These are phyloP conservation scores for Syzygium jambos DNA, from an alignment of 345 rosid species.

Conservation along the genomic window DNA sequence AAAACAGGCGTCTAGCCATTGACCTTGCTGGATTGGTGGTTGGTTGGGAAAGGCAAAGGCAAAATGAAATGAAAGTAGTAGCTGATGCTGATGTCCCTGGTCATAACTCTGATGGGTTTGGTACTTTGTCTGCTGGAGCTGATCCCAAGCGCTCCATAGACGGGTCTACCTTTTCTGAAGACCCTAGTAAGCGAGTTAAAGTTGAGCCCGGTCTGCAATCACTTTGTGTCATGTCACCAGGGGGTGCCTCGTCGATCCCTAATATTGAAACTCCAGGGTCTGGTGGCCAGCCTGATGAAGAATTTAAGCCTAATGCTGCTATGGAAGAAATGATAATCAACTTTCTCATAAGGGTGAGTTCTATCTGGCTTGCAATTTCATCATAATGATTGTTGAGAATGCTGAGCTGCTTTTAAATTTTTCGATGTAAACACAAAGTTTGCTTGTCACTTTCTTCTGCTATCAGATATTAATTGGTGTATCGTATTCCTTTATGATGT, in stretches of 20 bases:
- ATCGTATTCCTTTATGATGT: background rate
- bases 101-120: slow-evolving; percentile 51
- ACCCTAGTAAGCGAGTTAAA: slow-evolving; percentile 75
- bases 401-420: slow-evolving; percentile 1
- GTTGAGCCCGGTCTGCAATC: slow-evolving; percentile 97
- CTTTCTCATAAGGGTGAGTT: slow-evolving; percentile 90
- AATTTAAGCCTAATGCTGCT: slow-evolving; percentile 98
- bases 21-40: slow-evolving; percentile 99
- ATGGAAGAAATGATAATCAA: slow-evolving; percentile 99
- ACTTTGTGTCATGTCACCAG: slow-evolving; percentile 91
- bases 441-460: background rate
- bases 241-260: slow-evolving; percentile 79
- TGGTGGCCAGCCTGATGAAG: slow-evolving; percentile 95
- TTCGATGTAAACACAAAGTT: background rate
- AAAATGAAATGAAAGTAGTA: slow-evolving; percentile 70
- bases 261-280: slow-evolving; percentile 95
- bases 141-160: slow-evolving; percentile 76
- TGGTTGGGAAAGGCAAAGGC: slow-evolving; percentile 97
- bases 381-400: background rate
- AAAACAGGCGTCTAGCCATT: slow-evolving; percentile 95
- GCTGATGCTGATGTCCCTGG: slow-evolving; percentile 58
- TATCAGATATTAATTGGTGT: background rate
- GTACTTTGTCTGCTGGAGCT: slow-evolving; percentile 33
- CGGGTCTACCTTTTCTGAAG: slow-evolving; percentile 75
- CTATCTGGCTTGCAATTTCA: slow-evolving; percentile 7